These are phyloP conservation scores for Emericellopsis atlantica DNA, from an alignment of 2,329 filamentous ascomycete species.

Conservation along the genomic window DNA sequence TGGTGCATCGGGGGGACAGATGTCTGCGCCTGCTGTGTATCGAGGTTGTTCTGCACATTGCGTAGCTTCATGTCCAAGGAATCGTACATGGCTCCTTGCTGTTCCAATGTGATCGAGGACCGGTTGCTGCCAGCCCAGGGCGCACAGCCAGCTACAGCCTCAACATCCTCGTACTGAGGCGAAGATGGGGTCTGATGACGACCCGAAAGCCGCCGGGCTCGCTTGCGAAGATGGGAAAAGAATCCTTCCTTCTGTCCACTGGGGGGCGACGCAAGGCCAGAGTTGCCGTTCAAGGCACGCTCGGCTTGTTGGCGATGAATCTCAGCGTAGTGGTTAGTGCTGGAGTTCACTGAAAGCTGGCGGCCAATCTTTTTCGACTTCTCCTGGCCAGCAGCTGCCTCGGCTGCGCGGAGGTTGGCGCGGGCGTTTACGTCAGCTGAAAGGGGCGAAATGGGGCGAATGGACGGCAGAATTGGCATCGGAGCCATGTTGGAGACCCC, in stretches of 20 bases:
- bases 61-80: constrained; percentile 46
- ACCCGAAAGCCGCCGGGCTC: constrained; percentile 82
- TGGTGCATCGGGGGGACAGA: constrained; percentile 22
- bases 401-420: constrained; percentile 54
- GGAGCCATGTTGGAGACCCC: constrained; percentile 57
- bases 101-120: constrained; percentile 70
- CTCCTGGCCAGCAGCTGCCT: constrained; percentile 36
- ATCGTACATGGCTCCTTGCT: constrained; percentile 40
- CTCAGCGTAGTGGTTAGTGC: constrained; percentile 86
- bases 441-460: constrained; percentile 90
- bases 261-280: constrained; percentile 62
- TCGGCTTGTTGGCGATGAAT: constrained; percentile 85
- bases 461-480: constrained; percentile 92
- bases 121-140: constrained; percentile 60
- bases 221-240: constrained; percentile 92
- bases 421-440: constrained; percentile 87
- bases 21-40: constrained; percentile 19
- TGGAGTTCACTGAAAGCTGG: constrained; percentile 84
- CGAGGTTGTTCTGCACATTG: constrained; percentile 37
- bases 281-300: constrained; percentile 72
- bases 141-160: constrained; percentile 83
- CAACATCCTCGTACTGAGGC: constrained; percentile 72
- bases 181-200: constrained; percentile 74
- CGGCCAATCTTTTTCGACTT: constrained; percentile 88
- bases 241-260: constrained; percentile 87